Conservation (phyloP, 2,329 filamentous ascomycete genomes). For the Trichoderma afroharzianum region DNA sequence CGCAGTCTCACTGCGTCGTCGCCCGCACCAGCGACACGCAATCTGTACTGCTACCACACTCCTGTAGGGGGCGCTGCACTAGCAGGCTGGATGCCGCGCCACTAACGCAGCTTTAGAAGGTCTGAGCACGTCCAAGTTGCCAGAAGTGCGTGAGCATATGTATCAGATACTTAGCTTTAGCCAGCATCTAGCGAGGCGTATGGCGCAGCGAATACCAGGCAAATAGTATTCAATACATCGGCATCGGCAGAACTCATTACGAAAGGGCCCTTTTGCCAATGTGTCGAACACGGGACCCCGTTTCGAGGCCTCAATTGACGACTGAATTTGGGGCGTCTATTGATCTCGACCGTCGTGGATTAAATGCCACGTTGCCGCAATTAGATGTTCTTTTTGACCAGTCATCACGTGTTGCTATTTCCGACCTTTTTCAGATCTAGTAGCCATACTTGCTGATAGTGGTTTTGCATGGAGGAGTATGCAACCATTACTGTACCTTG, state of each 20-base stretch:
- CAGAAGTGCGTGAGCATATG: not conserved
- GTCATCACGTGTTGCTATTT: not conserved
- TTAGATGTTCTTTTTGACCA: not conserved
- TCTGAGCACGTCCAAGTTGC: not conserved
- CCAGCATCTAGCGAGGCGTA: not conserved
- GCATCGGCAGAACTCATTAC: not conserved
- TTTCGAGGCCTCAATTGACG: constrained; percentile 1
- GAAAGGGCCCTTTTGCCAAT: not conserved
- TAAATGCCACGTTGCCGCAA: constrained; percentile 3
- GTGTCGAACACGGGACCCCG: not conserved
- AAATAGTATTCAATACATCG: not conserved
- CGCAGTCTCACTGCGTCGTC: not conserved
- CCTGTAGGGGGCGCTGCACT: not conserved
- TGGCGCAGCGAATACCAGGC: not conserved
- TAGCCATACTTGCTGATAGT: not conserved
- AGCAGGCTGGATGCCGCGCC: constrained; percentile 2
- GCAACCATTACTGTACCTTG: not conserved
- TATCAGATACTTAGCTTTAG: not conserved
- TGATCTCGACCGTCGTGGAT: not conserved
- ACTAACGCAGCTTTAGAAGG: constrained; percentile 12
- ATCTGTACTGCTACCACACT: not conserved
- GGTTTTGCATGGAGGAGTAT: not conserved
- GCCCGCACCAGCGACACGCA: too few species aligned
- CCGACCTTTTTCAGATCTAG: not conserved
- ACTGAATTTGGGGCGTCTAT: not conserved